These are phyloP conservation scores for Rosa rugosa DNA, from an alignment of 306 rosid genomes.

Conservation along the genomic window DNA sequence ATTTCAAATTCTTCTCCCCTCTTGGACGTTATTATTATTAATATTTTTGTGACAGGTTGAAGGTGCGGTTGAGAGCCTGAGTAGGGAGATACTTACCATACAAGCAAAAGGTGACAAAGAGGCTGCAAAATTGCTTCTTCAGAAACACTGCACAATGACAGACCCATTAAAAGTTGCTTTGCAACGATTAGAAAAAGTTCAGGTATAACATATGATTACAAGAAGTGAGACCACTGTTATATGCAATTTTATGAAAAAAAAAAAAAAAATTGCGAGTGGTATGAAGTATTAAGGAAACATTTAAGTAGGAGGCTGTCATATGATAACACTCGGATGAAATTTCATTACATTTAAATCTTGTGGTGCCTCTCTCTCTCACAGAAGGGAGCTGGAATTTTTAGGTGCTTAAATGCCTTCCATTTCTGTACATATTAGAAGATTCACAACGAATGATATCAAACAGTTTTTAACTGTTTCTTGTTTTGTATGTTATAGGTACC, in stretches of 20 bases:
- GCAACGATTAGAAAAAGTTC: slow-evolving; percentile 65
- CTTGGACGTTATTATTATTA: background rate
- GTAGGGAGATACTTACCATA: slow-evolving; percentile 84
- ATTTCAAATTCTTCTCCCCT: slow-evolving; percentile 9
- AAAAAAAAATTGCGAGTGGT: background rate
- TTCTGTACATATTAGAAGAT: slow-evolving; percentile 3
- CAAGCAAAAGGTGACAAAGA: slow-evolving; percentile 93
- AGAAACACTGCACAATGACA: slow-evolving; percentile 53
- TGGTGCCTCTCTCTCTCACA: no score
- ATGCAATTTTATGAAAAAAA: background rate
- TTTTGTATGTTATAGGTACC: slow-evolving; percentile 56
- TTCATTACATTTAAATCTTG: no score
- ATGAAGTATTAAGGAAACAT: background rate
- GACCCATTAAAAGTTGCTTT: slow-evolving; percentile 64
- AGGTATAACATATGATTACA: slow-evolving; percentile 44
- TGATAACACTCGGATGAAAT: no score
- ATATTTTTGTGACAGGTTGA: slow-evolving; percentile 49
- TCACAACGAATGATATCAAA: background rate
- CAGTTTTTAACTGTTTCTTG: background rate
- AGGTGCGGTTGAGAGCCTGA: slow-evolving; percentile 79
- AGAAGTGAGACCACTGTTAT: background rate
- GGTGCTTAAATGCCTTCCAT: background rate
- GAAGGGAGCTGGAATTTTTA: background rate
- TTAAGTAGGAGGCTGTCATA: background rate
- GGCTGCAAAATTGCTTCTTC: slow-evolving; percentile 74